Evolutionary conservation across 257 asterid species (phyloP).

Genomic region (Ilex aquifolium): DNA sequence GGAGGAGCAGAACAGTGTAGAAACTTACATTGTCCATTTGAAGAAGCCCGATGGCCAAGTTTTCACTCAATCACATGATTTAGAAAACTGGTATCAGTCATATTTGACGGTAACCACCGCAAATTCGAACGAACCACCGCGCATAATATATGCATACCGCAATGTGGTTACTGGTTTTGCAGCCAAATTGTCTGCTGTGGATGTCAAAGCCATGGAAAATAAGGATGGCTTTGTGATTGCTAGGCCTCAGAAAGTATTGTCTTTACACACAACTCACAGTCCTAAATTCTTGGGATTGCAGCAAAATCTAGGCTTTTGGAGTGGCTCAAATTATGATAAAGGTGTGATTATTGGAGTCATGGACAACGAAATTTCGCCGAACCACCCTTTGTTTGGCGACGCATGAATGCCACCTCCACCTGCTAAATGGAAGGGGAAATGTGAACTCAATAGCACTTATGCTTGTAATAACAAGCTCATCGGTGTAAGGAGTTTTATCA

Average conservation of each 20-base stretch:
- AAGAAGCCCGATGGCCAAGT: slow-evolving; percentile 14
- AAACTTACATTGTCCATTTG: slow-evolving; percentile 42
- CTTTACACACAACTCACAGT: slow-evolving; percentile 40
- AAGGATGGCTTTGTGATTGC: slow-evolving; percentile 30
- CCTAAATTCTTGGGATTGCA: slow-evolving; percentile 46
- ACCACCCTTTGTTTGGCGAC: slow-evolving; percentile 45
- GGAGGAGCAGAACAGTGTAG: background rate
- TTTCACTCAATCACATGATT: slow-evolving; percentile 6
- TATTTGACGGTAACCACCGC: slow-evolving; percentile 22
- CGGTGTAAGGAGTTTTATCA: slow-evolving; percentile 30
- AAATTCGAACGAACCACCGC: slow-evolving; percentile 4
- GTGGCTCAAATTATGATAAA: slow-evolving; percentile 34
- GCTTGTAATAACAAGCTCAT: slow-evolving; percentile 48
- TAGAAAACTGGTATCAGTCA: slow-evolving; percentile 29
- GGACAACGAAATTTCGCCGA: slow-evolving; percentile 31
- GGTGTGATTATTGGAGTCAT: slow-evolving; percentile 49
- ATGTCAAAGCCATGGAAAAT: slow-evolving; percentile 30
- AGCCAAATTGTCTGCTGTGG: slow-evolving; percentile 28
- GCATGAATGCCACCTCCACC: slow-evolving; percentile 48
- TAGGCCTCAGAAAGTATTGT: slow-evolving; percentile 11
- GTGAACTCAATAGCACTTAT: slow-evolving; percentile 14
- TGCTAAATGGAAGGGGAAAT: slow-evolving; percentile 41
- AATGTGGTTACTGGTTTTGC: slow-evolving; percentile 42
- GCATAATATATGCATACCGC: slow-evolving; percentile 28
- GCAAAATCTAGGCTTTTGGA: slow-evolving; percentile 41